Conservation (phyloP, 1,139 yeast genomes). For the Geotrichum aggregatum region DNA sequence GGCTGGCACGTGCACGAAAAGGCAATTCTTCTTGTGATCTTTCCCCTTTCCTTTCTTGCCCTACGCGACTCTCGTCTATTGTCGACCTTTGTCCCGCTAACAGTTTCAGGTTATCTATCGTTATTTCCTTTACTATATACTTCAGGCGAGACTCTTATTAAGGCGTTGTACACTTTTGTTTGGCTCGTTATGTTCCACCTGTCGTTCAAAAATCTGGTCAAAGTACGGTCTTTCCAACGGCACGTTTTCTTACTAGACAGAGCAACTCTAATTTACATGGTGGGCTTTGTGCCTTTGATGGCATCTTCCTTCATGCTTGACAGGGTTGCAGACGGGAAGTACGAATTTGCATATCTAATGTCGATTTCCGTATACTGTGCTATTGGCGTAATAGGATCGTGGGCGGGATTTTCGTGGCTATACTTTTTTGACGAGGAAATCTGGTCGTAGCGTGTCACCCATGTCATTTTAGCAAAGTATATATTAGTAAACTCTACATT, state of each 20-base stretch:
- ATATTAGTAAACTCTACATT: too few species aligned
- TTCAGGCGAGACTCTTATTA: constrained; percentile 72
- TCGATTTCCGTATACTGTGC: constrained; percentile 81
- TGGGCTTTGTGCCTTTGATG: constrained; percentile 66
- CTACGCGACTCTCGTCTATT: constrained; percentile 67
- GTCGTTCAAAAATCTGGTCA: constrained; percentile 63
- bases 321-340: constrained; percentile 42
- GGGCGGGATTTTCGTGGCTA: constrained; percentile 86
- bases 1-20: constrained; percentile 99
- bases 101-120: constrained; percentile 80
- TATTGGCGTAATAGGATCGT: constrained; percentile 76
- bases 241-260: constrained; percentile 67
- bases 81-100: constrained; percentile 52
- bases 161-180: constrained; percentile 70
- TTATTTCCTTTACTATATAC: constrained; percentile 84
- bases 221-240: constrained; percentile 50
- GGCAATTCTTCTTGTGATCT: constrained; percentile 82
- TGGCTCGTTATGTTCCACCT: constrained; percentile 80
- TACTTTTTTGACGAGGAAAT: constrained; percentile 54
- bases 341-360: constrained; percentile 75
- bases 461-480: too few species aligned
- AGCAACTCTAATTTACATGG: constrained; percentile 59
- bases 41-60: constrained; percentile 80
- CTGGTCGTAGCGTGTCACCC: constrained; percentile 26
- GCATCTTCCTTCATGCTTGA: constrained; percentile 52